These are phyloP conservation scores for Vicia villosa DNA, from an alignment of 306 rosid species.

Conservation along the genomic window DNA sequence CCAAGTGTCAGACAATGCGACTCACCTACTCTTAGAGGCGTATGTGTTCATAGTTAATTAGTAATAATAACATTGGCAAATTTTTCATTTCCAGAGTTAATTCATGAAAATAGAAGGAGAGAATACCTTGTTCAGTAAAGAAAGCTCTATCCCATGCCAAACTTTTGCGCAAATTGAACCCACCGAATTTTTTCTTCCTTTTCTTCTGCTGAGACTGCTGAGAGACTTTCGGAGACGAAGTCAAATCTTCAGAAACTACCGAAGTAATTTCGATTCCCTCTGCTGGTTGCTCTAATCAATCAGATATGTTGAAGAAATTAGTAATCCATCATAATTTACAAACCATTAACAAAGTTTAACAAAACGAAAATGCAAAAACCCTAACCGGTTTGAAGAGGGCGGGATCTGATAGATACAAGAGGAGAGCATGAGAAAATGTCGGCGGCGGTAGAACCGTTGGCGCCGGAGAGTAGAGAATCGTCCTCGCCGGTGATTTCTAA, in stretches of 20 bases:
- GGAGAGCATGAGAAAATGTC: conserved; percentile 71
- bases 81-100: not conserved
- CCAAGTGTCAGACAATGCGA: too few species aligned
- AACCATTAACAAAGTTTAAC: not conserved
- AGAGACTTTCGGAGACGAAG: conserved; percentile 25
- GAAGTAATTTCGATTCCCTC: conserved; percentile 33
- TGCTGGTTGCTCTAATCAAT: conserved; percentile 16
- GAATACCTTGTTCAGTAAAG: conserved; percentile 78
- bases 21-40: too few species aligned
- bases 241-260: conserved; percentile 25
- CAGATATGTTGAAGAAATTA: not conserved
- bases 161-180: conserved; percentile 88
- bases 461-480: not conserved
- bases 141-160: conserved; percentile 95
- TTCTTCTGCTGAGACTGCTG: conserved; percentile 73
- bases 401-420: conserved; percentile 58
- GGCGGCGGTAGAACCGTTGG: conserved; percentile 16
- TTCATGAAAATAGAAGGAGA: not conserved
- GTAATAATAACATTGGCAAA: not conserved
- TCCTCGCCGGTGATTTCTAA: conserved; percentile 42
- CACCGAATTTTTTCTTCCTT: conserved; percentile 73
- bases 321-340: not conserved
- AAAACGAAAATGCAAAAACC: conserved; percentile 28
- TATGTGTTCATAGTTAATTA: too few species aligned
- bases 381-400: conserved; percentile 49